Conservation (phyloP, 345 rosid species). For the Bruguiera gymnorhiza region DNA sequence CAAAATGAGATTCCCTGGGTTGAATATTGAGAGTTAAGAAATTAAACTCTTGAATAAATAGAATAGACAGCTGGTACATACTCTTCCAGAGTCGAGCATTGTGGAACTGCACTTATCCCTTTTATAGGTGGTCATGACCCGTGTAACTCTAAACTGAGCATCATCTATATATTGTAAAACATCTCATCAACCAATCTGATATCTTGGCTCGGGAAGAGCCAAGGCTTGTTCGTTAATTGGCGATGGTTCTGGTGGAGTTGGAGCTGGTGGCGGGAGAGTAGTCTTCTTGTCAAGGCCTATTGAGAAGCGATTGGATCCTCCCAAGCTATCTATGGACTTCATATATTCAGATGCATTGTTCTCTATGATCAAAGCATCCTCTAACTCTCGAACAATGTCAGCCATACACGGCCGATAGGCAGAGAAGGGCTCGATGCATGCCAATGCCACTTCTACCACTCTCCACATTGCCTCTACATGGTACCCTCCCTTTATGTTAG, state of each 20-base stretch:
- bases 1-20: constrained; percentile 16
- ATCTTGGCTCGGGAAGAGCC: constrained; percentile 50
- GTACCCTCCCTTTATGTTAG: constrained; percentile 57
- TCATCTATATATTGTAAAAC: constrained; percentile 10
- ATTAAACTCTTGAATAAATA: not conserved
- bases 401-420: constrained; percentile 55
- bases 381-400: constrained; percentile 59
- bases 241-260: constrained; percentile 40
- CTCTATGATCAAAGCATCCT: constrained; percentile 66
- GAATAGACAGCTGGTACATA: constrained; percentile 3
- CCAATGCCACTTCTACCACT: constrained; percentile 66
- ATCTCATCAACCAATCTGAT: constrained; percentile 17
- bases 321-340: constrained; percentile 61
- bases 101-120: constrained; percentile 12
- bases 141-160: constrained; percentile 15
- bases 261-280: constrained; percentile 28
- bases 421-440: constrained; percentile 60
- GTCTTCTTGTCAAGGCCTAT: constrained; percentile 40
- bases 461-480: constrained; percentile 80
- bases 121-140: not conserved
- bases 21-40: not conserved
- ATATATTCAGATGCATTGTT: constrained; percentile 76
- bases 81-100: constrained; percentile 5
- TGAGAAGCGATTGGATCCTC: constrained; percentile 55
- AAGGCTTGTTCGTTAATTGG: constrained; percentile 35